phyloP scores from a whole-genome alignment of 768 basidiomycete species.

The Panus rudis region DNA sequence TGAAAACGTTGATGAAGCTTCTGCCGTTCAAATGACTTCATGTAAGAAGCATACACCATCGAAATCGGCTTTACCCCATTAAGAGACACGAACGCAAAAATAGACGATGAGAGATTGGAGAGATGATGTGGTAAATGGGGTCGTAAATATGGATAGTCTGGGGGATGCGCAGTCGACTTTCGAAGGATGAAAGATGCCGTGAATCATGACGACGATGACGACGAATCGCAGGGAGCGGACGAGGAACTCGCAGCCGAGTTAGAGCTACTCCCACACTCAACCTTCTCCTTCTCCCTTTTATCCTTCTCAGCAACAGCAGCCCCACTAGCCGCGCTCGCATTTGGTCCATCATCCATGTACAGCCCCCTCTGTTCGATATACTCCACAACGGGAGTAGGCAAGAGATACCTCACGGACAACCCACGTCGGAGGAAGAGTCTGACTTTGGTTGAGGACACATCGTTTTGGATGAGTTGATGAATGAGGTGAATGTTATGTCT shows the following conservation, averaged over 20 bases:
- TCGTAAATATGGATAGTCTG: too few species aligned
- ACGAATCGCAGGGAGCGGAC: too few species aligned
- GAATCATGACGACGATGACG: too few species aligned
- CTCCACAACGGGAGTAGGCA: slow-evolving; percentile 85
- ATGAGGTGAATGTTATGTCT: slow-evolving; percentile 85
- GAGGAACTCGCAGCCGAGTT: too few species aligned
- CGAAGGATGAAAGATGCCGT: too few species aligned
- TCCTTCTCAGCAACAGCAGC: slow-evolving; percentile 23
- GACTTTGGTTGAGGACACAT: slow-evolving; percentile 93
- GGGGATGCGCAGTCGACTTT: too few species aligned
- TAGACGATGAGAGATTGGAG: too few species aligned
- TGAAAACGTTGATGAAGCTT: neutral
- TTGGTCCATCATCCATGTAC: slow-evolving; percentile 55
- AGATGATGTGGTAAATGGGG: too few species aligned
- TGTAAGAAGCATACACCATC: too few species aligned
- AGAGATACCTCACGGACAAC: slow-evolving; percentile 80
- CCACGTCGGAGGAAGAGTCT: slow-evolving; percentile 74
- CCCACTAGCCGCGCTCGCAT: slow-evolving; percentile 23
- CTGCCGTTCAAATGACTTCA: neutral
- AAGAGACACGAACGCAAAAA: too few species aligned
- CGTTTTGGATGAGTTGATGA: slow-evolving; percentile 93
- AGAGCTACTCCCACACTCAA: too few species aligned
- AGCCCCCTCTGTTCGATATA: slow-evolving; percentile 86
- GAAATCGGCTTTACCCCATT: too few species aligned
- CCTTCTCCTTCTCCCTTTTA: slow-evolving; percentile 30